Conservation (phyloP, 2,329 filamentous ascomycete genomes). For the Penicillium thymicola region DNA sequence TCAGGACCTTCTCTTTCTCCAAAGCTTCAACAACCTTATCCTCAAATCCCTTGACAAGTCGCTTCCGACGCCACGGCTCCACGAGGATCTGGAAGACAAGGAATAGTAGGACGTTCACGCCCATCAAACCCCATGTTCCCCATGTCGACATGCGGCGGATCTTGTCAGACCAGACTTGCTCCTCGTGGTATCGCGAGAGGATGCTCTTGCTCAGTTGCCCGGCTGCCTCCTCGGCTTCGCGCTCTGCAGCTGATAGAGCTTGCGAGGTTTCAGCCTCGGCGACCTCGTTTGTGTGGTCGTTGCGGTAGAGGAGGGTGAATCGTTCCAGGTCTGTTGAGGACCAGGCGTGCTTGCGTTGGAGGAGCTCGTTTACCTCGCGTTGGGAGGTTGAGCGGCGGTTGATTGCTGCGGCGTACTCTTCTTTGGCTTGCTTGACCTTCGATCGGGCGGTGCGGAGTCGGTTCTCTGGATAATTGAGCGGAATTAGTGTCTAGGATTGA, state of each 20-base stretch:
- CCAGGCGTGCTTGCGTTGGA: conserved; percentile 94
- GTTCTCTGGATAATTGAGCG: conserved; percentile 44
- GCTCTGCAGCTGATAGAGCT: conserved; percentile 70
- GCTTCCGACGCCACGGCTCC: conserved; percentile 82
- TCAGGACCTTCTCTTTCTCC: conserved; percentile 61
- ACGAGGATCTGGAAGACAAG: conserved; percentile 82
- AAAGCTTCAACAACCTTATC: conserved; percentile 69
- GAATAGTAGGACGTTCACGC: conserved; percentile 87
- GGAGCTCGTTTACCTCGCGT: conserved; percentile 88
- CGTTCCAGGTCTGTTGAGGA: conserved; percentile 81
- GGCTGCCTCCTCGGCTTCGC: conserved; percentile 72
- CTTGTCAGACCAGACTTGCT: conserved; percentile 98
- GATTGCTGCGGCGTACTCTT: conserved; percentile 78
- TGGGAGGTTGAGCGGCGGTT: conserved; percentile 81
- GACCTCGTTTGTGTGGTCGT: conserved; percentile 89
- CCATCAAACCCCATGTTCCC: conserved; percentile 98
- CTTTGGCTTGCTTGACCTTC: conserved; percentile 68
- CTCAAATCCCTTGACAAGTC: conserved; percentile 79
- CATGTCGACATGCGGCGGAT: conserved; percentile 95
- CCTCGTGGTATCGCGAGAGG: conserved; percentile 90
- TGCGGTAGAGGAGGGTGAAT: conserved; percentile 88
- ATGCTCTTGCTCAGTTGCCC: conserved; percentile 77
- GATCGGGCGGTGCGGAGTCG: conserved; percentile 55
- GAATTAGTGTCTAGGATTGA: background rate
- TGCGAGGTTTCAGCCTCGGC: conserved; percentile 71